Conservation (phyloP, 2,329 filamentous ascomycete genomes). For the Fusarium annulatum region DNA sequence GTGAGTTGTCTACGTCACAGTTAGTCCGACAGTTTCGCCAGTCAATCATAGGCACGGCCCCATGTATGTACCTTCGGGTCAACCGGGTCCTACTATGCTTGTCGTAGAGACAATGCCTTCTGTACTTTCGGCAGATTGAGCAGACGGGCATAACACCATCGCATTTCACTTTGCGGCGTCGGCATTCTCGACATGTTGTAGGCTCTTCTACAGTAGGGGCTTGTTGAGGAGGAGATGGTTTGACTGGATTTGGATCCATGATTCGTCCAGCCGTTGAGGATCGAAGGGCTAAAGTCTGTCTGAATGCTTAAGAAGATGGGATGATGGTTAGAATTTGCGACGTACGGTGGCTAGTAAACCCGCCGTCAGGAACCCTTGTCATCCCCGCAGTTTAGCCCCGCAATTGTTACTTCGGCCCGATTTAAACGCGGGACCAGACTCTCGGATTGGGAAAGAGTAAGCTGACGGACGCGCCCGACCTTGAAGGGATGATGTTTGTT, state of each 20-base stretch:
- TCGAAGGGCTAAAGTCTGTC: not conserved
- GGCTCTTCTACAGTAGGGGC: slow-evolving; percentile 15
- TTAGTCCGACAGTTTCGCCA: slow-evolving; percentile 1
- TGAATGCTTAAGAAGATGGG: not conserved
- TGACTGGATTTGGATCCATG: slow-evolving; percentile 3
- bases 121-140: slow-evolving; percentile 28
- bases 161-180: slow-evolving; percentile 32
- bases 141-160: slow-evolving; percentile 34
- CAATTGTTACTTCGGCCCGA: slow-evolving; percentile 14
- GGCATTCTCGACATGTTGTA: slow-evolving; percentile 31
- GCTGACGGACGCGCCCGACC: not conserved
- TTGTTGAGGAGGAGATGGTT: slow-evolving; percentile 3
- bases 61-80: slow-evolving; percentile 21
- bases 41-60: not conserved
- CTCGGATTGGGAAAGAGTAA: not conserved
- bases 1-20: slow-evolving; percentile 27
- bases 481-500: not conserved
- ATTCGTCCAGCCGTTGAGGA: not conserved
- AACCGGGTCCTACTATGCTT: slow-evolving; percentile 30
- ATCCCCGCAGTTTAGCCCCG: slow-evolving; percentile 25
- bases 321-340: slow-evolving; percentile 18
- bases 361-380: not conserved
- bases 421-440: slow-evolving; percentile 13
- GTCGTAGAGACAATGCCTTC: slow-evolving; percentile 30
- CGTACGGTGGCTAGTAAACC: not conserved